Percentiles rank a stretch among this genome's conserved stretches.
Conservation (phyloP, 2,329 filamentous ascomycete species). For the Venturia carpophila region DNA sequence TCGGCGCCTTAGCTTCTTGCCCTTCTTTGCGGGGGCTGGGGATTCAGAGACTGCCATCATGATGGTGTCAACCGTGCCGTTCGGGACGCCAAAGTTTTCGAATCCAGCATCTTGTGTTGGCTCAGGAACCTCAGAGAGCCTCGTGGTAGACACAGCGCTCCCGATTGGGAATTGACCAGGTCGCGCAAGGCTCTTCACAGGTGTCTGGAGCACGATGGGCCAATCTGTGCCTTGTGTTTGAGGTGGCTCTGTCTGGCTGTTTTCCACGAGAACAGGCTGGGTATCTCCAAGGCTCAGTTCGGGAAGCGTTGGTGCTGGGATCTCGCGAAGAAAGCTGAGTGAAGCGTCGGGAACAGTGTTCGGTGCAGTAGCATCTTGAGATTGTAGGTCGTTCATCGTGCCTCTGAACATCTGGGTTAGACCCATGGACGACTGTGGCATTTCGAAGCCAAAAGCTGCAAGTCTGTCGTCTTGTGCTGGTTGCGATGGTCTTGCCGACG, state of each 20-base stretch:
- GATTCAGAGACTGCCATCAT: slow-evolving; percentile 53
- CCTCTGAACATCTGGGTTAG: slow-evolving; percentile 87
- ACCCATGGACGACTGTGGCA: slow-evolving; percentile 43
- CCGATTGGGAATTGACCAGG: neutral
- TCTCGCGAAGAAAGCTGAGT: slow-evolving; percentile 28
- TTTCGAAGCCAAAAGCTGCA: slow-evolving; percentile 21
- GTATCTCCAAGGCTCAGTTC: slow-evolving; percentile 14
- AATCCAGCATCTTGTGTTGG: slow-evolving; percentile 78
- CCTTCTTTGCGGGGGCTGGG: slow-evolving; percentile 51
- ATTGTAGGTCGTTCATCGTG: slow-evolving; percentile 62
- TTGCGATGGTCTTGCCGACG: slow-evolving; percentile 5
- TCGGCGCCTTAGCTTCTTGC: slow-evolving; percentile 43
- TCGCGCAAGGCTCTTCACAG: neutral
- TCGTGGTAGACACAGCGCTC: slow-evolving; percentile 40
- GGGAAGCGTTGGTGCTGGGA: slow-evolving; percentile 27
- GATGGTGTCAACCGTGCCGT: slow-evolving; percentile 65
- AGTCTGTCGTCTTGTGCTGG: slow-evolving; percentile 20
- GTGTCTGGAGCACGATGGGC: slow-evolving; percentile 3
- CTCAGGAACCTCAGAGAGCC: slow-evolving; percentile 62
- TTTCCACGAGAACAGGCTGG: slow-evolving; percentile 1
- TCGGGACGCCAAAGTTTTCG: slow-evolving; percentile 53
- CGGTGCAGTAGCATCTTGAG: slow-evolving; percentile 4
- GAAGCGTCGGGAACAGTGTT: slow-evolving; percentile 21
- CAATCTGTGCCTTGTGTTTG: neutral
- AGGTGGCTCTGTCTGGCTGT: slow-evolving; percentile 11